Evolutionary conservation across 192 early-diverging fungal species (phyloP).

Genomic region (Geranomyces michiganensis): DNA sequence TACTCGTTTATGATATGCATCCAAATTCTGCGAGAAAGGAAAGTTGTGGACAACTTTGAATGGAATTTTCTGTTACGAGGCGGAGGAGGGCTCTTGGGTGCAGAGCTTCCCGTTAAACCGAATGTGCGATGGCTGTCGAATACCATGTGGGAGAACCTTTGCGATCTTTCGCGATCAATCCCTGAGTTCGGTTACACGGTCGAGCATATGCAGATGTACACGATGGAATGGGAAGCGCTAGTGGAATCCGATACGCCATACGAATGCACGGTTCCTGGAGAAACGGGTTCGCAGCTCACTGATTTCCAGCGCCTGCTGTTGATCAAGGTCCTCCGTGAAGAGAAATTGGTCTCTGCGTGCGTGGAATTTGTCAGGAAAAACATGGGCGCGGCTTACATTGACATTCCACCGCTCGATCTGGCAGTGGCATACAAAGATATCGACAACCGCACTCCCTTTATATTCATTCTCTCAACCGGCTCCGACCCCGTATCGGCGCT

Average conservation of each 20-base stretch:
- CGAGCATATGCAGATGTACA: constrained; percentile 52
- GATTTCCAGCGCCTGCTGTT: constrained; percentile 57
- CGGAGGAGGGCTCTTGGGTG: constrained; percentile 31
- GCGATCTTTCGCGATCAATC: constrained; percentile 49
- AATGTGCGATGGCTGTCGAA: constrained; percentile 47
- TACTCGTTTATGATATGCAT: constrained; percentile 66
- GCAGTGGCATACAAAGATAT: constrained; percentile 62
- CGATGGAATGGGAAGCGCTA: constrained; percentile 53
- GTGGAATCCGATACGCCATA: constrained; percentile 52
- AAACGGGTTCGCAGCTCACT: constrained; percentile 35
- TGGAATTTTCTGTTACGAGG: constrained; percentile 68
- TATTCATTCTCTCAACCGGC: constrained; percentile 67
- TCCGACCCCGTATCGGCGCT: constrained; percentile 61
- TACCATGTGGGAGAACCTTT: constrained; percentile 58
- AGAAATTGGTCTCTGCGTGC: constrained; percentile 54
- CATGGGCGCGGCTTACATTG: constrained; percentile 60
- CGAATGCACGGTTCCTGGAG: constrained; percentile 42
- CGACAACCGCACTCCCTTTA: constrained; percentile 49
- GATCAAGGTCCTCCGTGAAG: constrained; percentile 63
- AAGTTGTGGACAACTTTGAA: constrained; percentile 46
- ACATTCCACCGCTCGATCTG: constrained; percentile 60
- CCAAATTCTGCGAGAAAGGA: constrained; percentile 53
- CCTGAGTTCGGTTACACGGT: constrained; percentile 45
- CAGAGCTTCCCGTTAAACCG: constrained; percentile 49
- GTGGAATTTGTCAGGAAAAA: constrained; percentile 60